Percentiles rank a stretch among this genome's conserved stretches.
Evolutionary conservation across 306 rosid species (phyloP).

Genomic region (Casuarina equisetifolia): DNA sequence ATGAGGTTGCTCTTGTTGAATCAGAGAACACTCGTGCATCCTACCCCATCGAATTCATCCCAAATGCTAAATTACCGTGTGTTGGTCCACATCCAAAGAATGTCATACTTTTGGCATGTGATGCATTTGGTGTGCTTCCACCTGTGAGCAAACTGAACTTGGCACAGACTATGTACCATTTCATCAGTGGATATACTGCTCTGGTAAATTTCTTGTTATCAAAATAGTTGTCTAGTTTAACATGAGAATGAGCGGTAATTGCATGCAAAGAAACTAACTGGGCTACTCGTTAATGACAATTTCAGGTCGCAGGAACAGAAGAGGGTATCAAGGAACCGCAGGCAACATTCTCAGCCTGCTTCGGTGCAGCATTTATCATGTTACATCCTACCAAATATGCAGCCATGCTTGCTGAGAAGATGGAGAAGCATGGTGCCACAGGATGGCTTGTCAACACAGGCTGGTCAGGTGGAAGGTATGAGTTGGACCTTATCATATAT

Average conservation of each 20-base stretch:
- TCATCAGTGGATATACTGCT: slow-evolving; percentile 94
- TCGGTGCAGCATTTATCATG: slow-evolving; percentile 97
- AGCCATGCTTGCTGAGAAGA: slow-evolving; percentile 91
- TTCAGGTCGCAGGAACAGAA: slow-evolving; percentile 88
- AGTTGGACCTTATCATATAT: neutral
- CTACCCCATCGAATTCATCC: slow-evolving; percentile 89
- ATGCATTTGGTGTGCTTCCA: slow-evolving; percentile 95
- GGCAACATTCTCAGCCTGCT: slow-evolving; percentile 93
- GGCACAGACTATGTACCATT: slow-evolving; percentile 95
- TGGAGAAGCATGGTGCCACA: slow-evolving; percentile 84
- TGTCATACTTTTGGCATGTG: slow-evolving; percentile 89
- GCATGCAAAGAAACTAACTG: neutral
- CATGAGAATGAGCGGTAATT: neutral
- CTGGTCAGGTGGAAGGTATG: slow-evolving; percentile 90
- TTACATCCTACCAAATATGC: slow-evolving; percentile 88
- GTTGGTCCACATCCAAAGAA: slow-evolving; percentile 89
- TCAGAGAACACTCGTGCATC: slow-evolving; percentile 90
- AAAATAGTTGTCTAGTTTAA: neutral
- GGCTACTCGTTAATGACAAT: neutral
- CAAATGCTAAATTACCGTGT: slow-evolving; percentile 83
- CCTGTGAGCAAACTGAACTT: slow-evolving; percentile 85
- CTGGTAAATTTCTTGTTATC: slow-evolving; percentile 46
- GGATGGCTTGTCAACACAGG: slow-evolving; percentile 98
- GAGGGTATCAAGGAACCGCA: slow-evolving; percentile 91
- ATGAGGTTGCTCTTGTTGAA: slow-evolving; percentile 15